These are phyloP conservation scores for Draba incana DNA, from an alignment of 345 rosid genomes.

Conservation along the genomic window DNA sequence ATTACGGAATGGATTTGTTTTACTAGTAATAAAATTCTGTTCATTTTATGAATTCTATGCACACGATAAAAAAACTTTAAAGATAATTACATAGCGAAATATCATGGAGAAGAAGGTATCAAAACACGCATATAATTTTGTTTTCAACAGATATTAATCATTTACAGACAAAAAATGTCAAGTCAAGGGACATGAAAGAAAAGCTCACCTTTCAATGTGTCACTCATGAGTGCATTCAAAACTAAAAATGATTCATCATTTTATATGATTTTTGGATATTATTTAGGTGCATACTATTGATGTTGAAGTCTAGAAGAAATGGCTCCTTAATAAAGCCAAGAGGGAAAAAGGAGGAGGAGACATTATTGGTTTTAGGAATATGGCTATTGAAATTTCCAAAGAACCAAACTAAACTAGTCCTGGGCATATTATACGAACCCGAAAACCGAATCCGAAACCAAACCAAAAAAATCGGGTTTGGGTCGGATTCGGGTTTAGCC, in stretches of 20 bases:
- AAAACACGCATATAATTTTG: background rate
- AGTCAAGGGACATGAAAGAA: background rate
- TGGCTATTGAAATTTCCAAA: constrained; percentile 42
- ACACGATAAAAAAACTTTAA: background rate
- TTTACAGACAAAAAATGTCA: background rate
- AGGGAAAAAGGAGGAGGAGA: constrained; percentile 28
- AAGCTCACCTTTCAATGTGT: background rate
- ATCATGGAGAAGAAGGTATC: background rate
- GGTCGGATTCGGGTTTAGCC: no score
- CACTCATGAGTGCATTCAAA: background rate
- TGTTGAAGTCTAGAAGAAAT: background rate
- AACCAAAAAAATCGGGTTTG: no score
- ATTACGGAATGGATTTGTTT: background rate
- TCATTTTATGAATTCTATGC: background rate
- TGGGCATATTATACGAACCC: no score
- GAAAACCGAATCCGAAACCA: no score
- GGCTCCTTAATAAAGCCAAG: constrained; percentile 33
- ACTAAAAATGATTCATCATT: background rate
- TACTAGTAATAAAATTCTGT: background rate
- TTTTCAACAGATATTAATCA: background rate
- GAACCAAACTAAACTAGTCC: constrained; percentile 29
- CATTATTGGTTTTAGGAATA: constrained; percentile 14
- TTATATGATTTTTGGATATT: background rate
- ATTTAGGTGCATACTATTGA: background rate
- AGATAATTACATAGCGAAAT: background rate